Percentiles rank a stretch among this genome's conserved stretches.
These are phyloP conservation scores for Podospora didyma DNA, from an alignment of 495 filamentous ascomycete genomes.

Conservation along the genomic window DNA sequence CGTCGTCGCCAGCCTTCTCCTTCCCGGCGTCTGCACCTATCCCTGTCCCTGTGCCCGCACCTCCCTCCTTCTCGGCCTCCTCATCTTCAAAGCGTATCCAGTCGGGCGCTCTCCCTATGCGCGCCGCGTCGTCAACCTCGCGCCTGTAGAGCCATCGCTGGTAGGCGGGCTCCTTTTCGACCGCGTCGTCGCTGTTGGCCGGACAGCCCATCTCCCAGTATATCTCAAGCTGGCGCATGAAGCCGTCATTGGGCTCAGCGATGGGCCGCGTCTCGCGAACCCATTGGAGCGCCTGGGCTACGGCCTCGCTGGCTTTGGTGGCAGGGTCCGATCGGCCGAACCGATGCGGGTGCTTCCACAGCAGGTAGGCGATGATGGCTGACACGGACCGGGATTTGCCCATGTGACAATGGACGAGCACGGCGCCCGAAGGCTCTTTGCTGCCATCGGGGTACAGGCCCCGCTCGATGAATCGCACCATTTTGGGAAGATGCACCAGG, in stretches of 20 bases:
- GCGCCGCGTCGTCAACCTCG: constrained; percentile 69
- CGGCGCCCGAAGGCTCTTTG: constrained; percentile 26
- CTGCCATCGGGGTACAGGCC: constrained; percentile 52
- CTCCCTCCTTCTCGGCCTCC: constrained; percentile 19
- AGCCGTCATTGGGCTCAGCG: constrained; percentile 83
- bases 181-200: constrained; percentile 43
- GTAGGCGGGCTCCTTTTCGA: constrained; percentile 66
- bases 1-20: background rate
- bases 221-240: constrained; percentile 82
- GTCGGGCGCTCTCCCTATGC: constrained; percentile 58
- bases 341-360: constrained; percentile 55
- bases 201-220: constrained; percentile 83
- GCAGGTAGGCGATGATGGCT: constrained; percentile 78
- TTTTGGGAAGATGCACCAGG: constrained; percentile 69
- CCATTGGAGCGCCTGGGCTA: constrained; percentile 38
- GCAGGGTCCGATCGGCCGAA: constrained; percentile 30
- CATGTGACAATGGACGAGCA: constrained; percentile 74
- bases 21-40: too few species aligned
- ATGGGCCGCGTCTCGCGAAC: constrained; percentile 64
- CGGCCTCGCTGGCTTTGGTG: constrained; percentile 22
- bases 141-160: constrained; percentile 83
- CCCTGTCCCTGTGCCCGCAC: background rate
- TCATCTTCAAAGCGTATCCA: constrained; percentile 85
- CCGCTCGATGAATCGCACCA: constrained; percentile 76
- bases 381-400: constrained; percentile 90